Evolutionary conservation across 306 rosid species (phyloP).

Genomic region (Potentilla sterilis): DNA sequence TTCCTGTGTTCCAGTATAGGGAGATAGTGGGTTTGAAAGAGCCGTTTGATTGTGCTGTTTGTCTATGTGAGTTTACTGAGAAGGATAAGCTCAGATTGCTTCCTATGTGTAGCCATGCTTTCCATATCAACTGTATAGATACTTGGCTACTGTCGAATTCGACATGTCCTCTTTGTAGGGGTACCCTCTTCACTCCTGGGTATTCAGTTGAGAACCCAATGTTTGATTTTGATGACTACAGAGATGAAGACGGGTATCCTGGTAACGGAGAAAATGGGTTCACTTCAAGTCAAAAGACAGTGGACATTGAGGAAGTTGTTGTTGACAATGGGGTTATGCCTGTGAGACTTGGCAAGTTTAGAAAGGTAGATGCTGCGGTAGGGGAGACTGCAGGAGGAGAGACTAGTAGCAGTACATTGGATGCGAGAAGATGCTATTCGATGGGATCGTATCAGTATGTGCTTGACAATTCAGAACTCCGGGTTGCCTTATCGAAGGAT

Average conservation of each 20-base stretch:
- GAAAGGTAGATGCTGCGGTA: constrained; percentile 43
- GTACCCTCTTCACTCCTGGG: constrained; percentile 64
- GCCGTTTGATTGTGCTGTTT: constrained; percentile 95
- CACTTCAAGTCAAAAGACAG: constrained; percentile 44
- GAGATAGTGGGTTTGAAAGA: constrained; percentile 90
- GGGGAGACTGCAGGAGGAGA: constrained; percentile 68
- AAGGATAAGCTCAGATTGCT: constrained; percentile 88
- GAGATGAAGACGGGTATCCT: constrained; percentile 67
- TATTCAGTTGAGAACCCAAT: constrained; percentile 70
- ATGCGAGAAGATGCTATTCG: constrained; percentile 93
- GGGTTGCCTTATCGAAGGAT: constrained; percentile 57
- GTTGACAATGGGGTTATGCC: constrained; percentile 68
- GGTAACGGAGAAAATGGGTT: constrained; percentile 52
- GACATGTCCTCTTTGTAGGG: constrained; percentile 93
- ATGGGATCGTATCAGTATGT: constrained; percentile 97
- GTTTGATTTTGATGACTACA: constrained; percentile 68
- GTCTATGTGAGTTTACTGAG: constrained; percentile 79
- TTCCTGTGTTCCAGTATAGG: constrained; percentile 89
- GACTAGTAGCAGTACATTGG: constrained; percentile 88
- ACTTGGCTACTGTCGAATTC: constrained; percentile 95
- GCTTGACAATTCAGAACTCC: constrained; percentile 63
- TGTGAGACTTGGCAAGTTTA: constrained; percentile 87
- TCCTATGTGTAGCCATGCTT: constrained; percentile 96
- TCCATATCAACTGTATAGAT: constrained; percentile 87
- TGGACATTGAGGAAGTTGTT: constrained; percentile 67